Percentiles rank a stretch among this genome's conserved stretches.
Conservation (phyloP, 345 rosid species). For the Acer yangbiense region DNA sequence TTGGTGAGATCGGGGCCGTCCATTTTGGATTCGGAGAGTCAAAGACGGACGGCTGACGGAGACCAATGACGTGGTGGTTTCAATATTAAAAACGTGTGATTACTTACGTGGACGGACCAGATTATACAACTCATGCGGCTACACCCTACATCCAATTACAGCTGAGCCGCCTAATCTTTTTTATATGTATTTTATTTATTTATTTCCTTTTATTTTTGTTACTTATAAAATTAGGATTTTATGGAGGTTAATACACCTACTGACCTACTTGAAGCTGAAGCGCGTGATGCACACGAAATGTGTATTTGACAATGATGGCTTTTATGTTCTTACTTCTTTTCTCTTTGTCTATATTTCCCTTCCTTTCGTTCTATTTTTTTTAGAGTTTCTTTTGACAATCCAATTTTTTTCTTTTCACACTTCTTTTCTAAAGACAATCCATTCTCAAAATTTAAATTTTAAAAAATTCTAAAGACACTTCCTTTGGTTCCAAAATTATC, state of each 20-base stretch:
- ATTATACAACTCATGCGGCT: background rate
- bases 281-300: background rate
- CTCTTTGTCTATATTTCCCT: too few relatives aligned
- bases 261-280: background rate
- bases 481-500: too few relatives aligned
- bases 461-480: too few relatives aligned
- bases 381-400: too few relatives aligned
- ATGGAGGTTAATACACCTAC: background rate
- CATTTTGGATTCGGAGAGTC: constrained; percentile 19
- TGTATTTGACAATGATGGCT: background rate
- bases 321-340: background rate
- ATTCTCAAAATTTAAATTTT: too few relatives aligned
- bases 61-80: constrained; percentile 9
- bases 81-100: background rate
- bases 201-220: background rate
- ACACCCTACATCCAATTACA: constrained; percentile 14
- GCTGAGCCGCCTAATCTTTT: constrained; percentile 22
- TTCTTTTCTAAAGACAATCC: too few relatives aligned
- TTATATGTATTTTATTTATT: background rate
- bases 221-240: background rate
- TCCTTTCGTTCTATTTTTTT: too few relatives aligned
- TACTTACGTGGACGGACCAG: constrained; percentile 23
- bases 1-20: constrained; percentile 23
- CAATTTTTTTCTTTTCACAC: too few relatives aligned
- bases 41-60: constrained; percentile 36